These are phyloP conservation scores for Cymbopogon flexuosus DNA, from an alignment of 202 grass and related monocot genomes.

Conservation along the genomic window DNA sequence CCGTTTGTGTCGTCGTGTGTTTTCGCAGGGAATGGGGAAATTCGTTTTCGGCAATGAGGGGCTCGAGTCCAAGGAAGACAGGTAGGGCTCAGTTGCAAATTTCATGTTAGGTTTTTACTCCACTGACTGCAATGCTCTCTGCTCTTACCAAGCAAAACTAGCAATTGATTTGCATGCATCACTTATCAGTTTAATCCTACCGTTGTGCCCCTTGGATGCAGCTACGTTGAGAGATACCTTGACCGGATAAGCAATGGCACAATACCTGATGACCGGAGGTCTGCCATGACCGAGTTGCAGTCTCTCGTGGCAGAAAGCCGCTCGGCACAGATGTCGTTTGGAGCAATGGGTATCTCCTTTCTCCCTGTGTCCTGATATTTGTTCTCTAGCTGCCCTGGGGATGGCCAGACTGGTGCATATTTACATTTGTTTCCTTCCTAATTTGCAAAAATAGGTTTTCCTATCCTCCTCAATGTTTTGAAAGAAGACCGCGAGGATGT, in stretches of 20 bases:
- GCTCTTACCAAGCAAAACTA: background rate
- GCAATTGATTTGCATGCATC: background rate
- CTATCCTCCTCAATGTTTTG: conserved; percentile 76
- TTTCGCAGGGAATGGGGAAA: conserved; percentile 71
- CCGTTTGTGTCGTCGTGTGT: background rate
- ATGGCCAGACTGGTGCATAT: background rate
- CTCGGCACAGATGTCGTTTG: conserved; percentile 85
- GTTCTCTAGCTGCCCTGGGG: background rate
- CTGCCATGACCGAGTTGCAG: conserved; percentile 85
- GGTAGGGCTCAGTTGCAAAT: conserved; percentile 31
- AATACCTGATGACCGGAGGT: conserved; percentile 72
- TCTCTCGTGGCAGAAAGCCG: conserved; percentile 87
- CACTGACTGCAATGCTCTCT: background rate
- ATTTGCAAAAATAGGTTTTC: conserved; percentile 64
- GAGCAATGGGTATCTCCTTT: conserved; percentile 68
- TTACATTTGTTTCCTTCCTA: background rate
- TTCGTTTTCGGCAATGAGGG: conserved; percentile 93
- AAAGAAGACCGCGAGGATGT: conserved; percentile 94
- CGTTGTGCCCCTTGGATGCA: conserved; percentile 6
- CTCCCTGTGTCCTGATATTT: background rate
- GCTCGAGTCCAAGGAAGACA: conserved; percentile 77
- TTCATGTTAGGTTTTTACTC: background rate
- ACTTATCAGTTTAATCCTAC: background rate
- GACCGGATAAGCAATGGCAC: conserved; percentile 89
- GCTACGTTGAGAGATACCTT: conserved; percentile 75